These are phyloP conservation scores for Aphanomyces invadans DNA, from an alignment of 352 stramenopile species.

Conservation along the genomic window DNA sequence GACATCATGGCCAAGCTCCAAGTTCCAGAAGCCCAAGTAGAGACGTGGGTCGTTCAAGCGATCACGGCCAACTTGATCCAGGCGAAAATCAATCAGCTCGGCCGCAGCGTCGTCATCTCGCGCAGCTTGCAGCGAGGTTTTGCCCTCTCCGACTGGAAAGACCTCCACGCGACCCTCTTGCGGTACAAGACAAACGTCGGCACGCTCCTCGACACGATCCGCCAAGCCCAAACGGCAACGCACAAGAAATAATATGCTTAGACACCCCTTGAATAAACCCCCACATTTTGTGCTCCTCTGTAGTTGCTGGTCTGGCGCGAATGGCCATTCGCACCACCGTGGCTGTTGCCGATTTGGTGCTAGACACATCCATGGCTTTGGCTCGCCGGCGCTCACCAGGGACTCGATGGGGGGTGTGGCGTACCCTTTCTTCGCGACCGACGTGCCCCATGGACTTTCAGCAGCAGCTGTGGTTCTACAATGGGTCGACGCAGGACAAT, in stretches of 20 bases:
- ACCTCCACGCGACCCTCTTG: conserved; percentile 82
- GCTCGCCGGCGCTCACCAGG: no score
- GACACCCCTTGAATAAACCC: background rate
- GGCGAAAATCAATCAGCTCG: conserved; percentile 94
- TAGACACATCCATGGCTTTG: no score
- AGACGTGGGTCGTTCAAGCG: conserved; percentile 91
- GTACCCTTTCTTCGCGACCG: no score
- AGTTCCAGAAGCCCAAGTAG: conserved; percentile 79
- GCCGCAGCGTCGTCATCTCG: conserved; percentile 83
- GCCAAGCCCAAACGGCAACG: background rate
- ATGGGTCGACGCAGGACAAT: no score
- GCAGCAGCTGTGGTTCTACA: no score
- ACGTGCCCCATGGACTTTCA: no score
- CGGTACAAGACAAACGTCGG: conserved; percentile 91
- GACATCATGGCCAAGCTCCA: conserved; percentile 77
- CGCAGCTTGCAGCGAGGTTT: conserved; percentile 74
- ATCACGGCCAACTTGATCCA: conserved; percentile 86
- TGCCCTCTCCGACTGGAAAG: conserved; percentile 84
- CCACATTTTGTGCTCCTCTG: background rate
- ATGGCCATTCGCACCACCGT: no score
- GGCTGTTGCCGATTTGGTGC: no score
- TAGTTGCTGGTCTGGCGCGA: no score
- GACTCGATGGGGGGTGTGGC: no score
- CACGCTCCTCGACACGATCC: conserved; percentile 63
- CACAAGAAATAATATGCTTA: conserved; percentile 8